A percentile compares a stretch with the other conserved stretches of the same genome.
phyloP scores from a whole-genome alignment of 768 basidiomycete genomes.

The Mycena maculata region DNA sequence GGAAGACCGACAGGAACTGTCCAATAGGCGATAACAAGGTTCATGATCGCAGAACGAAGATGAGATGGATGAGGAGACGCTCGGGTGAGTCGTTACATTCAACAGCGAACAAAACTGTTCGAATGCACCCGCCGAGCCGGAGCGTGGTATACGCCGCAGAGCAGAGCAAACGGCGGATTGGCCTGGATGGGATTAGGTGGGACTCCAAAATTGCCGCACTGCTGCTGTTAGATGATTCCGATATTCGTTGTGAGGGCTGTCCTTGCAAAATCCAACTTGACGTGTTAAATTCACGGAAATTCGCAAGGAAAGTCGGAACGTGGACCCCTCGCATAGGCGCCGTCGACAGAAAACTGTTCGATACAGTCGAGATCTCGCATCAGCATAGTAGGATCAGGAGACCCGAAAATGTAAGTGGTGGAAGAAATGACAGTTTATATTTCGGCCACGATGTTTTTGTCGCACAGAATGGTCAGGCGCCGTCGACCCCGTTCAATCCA shows the following conservation, averaged over 20 bases:
- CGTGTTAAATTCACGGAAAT: slow-evolving; percentile 11
- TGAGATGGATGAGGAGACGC: neutral
- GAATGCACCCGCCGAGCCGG: neutral
- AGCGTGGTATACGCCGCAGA: slow-evolving; percentile 12
- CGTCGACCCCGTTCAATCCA: too few relatives aligned
- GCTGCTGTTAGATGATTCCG: too few relatives aligned
- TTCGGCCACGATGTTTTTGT: too few relatives aligned
- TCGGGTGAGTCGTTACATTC: slow-evolving; percentile 8
- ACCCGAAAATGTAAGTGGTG: neutral
- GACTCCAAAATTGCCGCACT: slow-evolving; percentile 7
- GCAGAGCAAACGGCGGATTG: neutral
- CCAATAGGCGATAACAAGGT: too few relatives aligned
- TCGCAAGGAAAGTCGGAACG: neutral
- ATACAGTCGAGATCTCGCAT: neutral
- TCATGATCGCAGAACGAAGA: neutral
- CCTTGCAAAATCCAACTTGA: neutral
- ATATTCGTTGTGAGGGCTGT: neutral
- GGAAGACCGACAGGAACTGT: neutral
- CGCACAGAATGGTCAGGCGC: too few relatives aligned
- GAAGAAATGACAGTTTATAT: too few relatives aligned
- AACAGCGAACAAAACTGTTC: slow-evolving; percentile 7
- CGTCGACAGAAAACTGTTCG: neutral
- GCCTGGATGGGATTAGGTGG: neutral
- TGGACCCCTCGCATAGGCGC: too few relatives aligned
- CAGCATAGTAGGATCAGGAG: neutral